Conservation (phyloP, 495 filamentous ascomycete species). For the Geoglossum glabrum region DNA sequence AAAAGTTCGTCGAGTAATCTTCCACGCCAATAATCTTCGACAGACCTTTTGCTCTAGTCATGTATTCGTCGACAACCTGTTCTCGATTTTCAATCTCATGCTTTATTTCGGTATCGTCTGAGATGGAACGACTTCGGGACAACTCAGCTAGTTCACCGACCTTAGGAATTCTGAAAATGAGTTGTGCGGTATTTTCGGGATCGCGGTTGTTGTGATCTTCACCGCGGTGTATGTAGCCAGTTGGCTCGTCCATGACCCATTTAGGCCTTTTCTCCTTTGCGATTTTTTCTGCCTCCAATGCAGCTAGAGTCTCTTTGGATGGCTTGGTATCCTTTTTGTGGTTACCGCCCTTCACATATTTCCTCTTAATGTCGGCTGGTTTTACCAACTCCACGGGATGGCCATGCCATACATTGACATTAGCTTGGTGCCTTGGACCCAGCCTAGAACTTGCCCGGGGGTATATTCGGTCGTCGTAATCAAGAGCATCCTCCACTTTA, state of each 20-base stretch:
- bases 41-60: constrained; percentile 41
- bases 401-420: constrained; percentile 66
- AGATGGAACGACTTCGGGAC: background rate
- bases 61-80: constrained; percentile 49
- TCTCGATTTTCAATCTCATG: constrained; percentile 19
- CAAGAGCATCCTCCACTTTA: constrained; percentile 83
- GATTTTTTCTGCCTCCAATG: constrained; percentile 57
- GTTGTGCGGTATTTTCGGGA: constrained; percentile 31
- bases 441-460: constrained; percentile 85
- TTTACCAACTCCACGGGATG: constrained; percentile 77
- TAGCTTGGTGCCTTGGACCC: constrained; percentile 81
- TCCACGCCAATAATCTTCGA: constrained; percentile 43
- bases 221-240: constrained; percentile 66
- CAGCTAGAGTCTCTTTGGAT: constrained; percentile 59
- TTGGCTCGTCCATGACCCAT: constrained; percentile 82
- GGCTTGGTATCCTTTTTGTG: constrained; percentile 50
- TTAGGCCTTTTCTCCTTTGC: constrained; percentile 64
- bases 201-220: constrained; percentile 47
- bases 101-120: background rate
- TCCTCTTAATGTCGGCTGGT: constrained; percentile 65
- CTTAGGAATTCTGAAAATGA: constrained; percentile 38
- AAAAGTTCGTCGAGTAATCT: constrained; percentile 59
- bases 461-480: constrained; percentile 96
- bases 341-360: constrained; percentile 33
- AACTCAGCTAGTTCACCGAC: constrained; percentile 9